A percentile compares a stretch with the other conserved stretches of the same genome.
Conservation (phyloP, 1,284 basidiomycete species). For the Tilletia indica region DNA sequence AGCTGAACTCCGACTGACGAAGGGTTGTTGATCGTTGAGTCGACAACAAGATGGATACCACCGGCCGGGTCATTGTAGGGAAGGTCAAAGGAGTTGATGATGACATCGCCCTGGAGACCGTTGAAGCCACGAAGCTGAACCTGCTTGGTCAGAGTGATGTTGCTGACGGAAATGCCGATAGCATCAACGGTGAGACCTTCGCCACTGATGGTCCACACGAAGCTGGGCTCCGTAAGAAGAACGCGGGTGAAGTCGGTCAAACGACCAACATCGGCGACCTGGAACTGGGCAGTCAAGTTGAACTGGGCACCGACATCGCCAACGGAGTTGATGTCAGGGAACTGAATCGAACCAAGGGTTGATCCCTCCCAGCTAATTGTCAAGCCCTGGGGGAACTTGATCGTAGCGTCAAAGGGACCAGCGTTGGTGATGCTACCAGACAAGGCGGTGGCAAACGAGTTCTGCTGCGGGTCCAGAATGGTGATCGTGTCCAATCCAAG, state of each 20-base stretch:
- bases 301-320: conserved; percentile 68
- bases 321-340: conserved; percentile 61
- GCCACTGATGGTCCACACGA: conserved; percentile 73
- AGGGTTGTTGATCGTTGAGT: conserved; percentile 68
- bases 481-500: conserved; percentile 56
- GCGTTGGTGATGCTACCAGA: conserved; percentile 71
- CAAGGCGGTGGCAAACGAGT: conserved; percentile 66
- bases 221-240: conserved; percentile 68
- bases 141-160: conserved; percentile 65
- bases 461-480: conserved; percentile 57
- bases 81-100: conserved; percentile 70
- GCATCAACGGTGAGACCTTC: conserved; percentile 65
- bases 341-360: conserved; percentile 66
- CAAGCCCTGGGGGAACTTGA: conserved; percentile 68
- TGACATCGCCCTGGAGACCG: conserved; percentile 67
- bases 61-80: conserved; percentile 72
- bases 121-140: conserved; percentile 73
- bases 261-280: conserved; percentile 65
- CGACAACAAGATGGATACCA: conserved; percentile 70
- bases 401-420: conserved; percentile 73
- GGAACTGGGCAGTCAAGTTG: conserved; percentile 64
- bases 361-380: conserved; percentile 67
- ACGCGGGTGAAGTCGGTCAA: conserved; percentile 69
- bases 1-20: conserved; percentile 74
- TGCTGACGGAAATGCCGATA: conserved; percentile 60